These are phyloP conservation scores for Balakata baccata DNA, from an alignment of 345 rosid species.

Conservation along the genomic window DNA sequence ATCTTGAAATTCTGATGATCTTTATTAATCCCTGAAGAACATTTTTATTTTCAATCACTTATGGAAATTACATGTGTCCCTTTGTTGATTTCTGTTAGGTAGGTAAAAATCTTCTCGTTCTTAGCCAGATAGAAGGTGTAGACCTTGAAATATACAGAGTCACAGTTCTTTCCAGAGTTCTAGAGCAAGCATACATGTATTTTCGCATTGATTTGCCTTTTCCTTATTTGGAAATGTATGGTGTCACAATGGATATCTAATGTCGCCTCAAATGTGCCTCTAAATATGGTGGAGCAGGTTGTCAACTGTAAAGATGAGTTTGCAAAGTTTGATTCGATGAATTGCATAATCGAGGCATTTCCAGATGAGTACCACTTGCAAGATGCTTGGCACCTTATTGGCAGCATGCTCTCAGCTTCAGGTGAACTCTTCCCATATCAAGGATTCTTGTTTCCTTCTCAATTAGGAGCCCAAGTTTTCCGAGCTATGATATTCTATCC, in stretches of 20 bases:
- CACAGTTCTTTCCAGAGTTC: slow-evolving; percentile 86
- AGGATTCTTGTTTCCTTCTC: slow-evolving; percentile 2
- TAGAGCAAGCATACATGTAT: slow-evolving; percentile 63
- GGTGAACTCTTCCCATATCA: slow-evolving; percentile 39
- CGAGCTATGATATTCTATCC: background rate
- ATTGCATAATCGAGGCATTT: slow-evolving; percentile 96
- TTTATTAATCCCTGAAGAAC: slow-evolving; percentile 28
- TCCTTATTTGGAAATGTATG: background rate
- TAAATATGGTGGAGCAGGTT: slow-evolving; percentile 41
- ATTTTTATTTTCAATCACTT: background rate
- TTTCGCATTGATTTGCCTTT: background rate
- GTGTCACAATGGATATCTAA: background rate
- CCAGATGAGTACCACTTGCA: slow-evolving; percentile 98
- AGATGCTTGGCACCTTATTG: slow-evolving; percentile 83
- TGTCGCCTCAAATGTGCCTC: background rate
- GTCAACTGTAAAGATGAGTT: slow-evolving; percentile 96
- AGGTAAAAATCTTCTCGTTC: slow-evolving; percentile 97
- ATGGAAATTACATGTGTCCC: background rate
- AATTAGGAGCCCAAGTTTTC: background rate
- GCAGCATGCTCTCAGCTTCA: slow-evolving; percentile 95
- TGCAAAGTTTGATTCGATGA: slow-evolving; percentile 89
- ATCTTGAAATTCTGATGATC: slow-evolving; percentile 78
- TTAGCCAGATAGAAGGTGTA: slow-evolving; percentile 92
- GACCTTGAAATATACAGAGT: slow-evolving; percentile 91
- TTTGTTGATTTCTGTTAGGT: slow-evolving; percentile 47